Conservation (phyloP, 2,329 filamentous ascomycete species). For the Didymella segeticola region DNA sequence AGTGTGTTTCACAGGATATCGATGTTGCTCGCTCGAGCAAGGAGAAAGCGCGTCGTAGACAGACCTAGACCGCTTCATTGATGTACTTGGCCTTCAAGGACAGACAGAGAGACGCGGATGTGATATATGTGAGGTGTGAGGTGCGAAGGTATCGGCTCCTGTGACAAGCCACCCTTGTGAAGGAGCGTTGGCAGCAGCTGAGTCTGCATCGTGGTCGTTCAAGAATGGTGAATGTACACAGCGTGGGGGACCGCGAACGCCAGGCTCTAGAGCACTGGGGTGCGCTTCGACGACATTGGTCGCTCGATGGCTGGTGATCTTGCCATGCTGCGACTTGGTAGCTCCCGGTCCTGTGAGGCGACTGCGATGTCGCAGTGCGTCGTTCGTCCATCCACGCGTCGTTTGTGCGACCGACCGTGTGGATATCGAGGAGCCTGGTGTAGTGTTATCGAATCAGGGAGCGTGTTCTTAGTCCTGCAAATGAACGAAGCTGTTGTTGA, state of each 20-base stretch:
- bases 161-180: constrained; percentile 11
- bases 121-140: not conserved
- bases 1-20: not conserved
- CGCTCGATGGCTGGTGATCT: constrained; percentile 41
- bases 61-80: constrained; percentile 22
- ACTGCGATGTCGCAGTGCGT: constrained; percentile 9
- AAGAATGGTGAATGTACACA: too few species aligned
- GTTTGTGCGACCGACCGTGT: constrained; percentile 3
- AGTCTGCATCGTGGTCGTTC: not conserved
- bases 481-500: too few species aligned
- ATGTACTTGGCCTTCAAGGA: not conserved
- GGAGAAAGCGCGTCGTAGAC: constrained; percentile 7
- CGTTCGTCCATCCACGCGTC: constrained; percentile 5
- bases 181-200: constrained; percentile 10
- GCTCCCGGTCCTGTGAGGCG: constrained; percentile 7
- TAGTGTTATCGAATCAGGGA: not conserved
- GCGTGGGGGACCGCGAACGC: too few species aligned
- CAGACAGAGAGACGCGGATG: not conserved
- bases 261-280: too few species aligned
- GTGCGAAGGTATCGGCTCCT: constrained; percentile 1
- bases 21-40: not conserved
- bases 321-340: constrained; percentile 31
- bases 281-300: constrained; percentile 5
- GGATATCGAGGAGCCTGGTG: not conserved
- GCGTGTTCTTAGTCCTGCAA: too few species aligned